phyloP scores from a whole-genome alignment of 495 filamentous ascomycete species.

The Darksidea phi region DNA sequence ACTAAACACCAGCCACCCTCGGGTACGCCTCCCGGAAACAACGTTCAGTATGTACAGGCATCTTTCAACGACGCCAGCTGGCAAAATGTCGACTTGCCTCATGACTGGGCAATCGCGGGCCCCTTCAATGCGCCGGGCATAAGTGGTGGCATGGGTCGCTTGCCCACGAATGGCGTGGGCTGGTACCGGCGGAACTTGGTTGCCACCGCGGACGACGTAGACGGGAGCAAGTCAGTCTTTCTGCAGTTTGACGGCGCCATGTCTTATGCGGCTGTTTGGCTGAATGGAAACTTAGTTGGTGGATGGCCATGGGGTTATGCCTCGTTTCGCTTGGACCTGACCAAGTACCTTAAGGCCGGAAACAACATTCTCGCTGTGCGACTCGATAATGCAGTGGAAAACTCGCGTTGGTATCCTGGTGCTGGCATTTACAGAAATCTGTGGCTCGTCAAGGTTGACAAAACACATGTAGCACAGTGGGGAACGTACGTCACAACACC shows the following conservation, averaged over 20 bases:
- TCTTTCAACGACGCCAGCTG: too few relatives aligned
- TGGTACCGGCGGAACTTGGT: constrained; percentile 52
- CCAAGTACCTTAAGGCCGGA: constrained; percentile 43
- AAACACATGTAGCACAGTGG: constrained; percentile 47
- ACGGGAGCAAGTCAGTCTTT: constrained; percentile 43
- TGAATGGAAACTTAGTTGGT: constrained; percentile 51
- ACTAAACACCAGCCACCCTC: too few relatives aligned
- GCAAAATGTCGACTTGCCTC: too few relatives aligned
- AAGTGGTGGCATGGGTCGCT: constrained; percentile 59
- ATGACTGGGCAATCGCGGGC: too few relatives aligned
- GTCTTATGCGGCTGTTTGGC: constrained; percentile 51
- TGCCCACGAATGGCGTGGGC: constrained; percentile 50
- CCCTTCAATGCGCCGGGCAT: too few relatives aligned
- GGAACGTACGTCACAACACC: constrained; percentile 51
- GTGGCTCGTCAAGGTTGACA: constrained; percentile 49
- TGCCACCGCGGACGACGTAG: constrained; percentile 34
- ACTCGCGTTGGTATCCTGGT: constrained; percentile 53
- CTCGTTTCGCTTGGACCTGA: constrained; percentile 53
- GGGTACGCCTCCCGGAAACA: too few relatives aligned
- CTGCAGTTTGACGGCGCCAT: constrained; percentile 53
- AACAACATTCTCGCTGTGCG: constrained; percentile 51
- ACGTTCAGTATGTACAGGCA: too few relatives aligned
- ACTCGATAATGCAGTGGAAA: constrained; percentile 48
- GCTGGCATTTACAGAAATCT: constrained; percentile 54
- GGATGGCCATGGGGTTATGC: constrained; percentile 55